These are phyloP conservation scores for Curvularia sp. DNA, from an alignment of 2,329 filamentous ascomycete genomes.

Conservation along the genomic window DNA sequence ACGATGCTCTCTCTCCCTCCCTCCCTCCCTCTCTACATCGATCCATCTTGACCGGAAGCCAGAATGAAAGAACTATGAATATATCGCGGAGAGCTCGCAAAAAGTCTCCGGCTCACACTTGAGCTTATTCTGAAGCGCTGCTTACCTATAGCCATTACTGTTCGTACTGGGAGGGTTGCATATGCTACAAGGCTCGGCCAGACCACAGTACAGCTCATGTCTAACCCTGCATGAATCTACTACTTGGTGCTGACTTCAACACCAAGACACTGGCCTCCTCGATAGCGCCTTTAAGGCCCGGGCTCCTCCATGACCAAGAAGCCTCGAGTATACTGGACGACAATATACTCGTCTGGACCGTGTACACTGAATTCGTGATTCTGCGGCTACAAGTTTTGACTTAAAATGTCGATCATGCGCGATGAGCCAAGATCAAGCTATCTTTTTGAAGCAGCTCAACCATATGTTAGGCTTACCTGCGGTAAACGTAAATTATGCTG, in stretches of 20 bases:
- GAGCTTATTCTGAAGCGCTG: not conserved
- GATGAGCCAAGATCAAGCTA: not conserved
- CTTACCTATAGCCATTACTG: not conserved
- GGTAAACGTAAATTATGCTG: not conserved
- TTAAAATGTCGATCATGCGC: not conserved
- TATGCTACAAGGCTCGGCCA: constrained; percentile 3
- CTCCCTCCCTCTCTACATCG: no score
- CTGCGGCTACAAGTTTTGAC: not conserved
- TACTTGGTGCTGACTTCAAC: constrained; percentile 28
- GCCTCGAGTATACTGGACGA: not conserved
- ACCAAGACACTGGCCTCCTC: constrained; percentile 38
- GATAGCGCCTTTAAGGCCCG: constrained; percentile 40
- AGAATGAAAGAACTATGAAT: not conserved
- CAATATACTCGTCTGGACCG: not conserved
- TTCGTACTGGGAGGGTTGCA: not conserved
- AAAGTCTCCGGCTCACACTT: no score
- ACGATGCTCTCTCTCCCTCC: no score
- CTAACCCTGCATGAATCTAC: not conserved
- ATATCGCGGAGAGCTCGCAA: not conserved
- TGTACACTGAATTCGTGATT: no score
- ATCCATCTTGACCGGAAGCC: constrained; percentile 4
- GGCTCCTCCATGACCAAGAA: constrained; percentile 23
- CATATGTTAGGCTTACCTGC: not conserved
- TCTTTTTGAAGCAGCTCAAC: constrained; percentile 2
- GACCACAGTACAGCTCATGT: not conserved